A percentile compares a stretch with the other conserved stretches of the same genome.
phyloP scores from a whole-genome alignment of 1,284 basidiomycete genomes.

The Pseudozyma hubeiensis region DNA sequence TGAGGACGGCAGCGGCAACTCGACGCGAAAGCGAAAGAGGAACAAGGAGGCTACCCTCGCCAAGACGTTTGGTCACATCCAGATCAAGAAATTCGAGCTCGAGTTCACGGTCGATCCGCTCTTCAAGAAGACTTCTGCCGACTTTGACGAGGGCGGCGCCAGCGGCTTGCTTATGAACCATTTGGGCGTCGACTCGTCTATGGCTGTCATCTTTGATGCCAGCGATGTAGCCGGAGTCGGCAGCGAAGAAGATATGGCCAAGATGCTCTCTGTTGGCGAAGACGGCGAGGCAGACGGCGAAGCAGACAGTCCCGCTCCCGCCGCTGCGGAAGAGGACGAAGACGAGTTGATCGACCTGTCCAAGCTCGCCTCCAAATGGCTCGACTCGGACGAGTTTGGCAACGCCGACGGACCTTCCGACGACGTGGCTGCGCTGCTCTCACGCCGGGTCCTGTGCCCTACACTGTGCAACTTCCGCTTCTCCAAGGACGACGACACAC shows the following conservation, averaged over 20 bases:
- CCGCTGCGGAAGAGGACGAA: constrained; percentile 23
- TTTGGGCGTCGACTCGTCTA: constrained; percentile 79
- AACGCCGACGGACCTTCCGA: constrained; percentile 14
- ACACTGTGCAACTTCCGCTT: constrained; percentile 61
- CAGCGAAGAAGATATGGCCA: constrained; percentile 74
- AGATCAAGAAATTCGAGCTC: constrained; percentile 77
- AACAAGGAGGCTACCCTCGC: constrained; percentile 66
- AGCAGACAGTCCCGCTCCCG: constrained; percentile 16
- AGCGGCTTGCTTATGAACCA: constrained; percentile 75
- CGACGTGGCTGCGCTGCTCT: constrained; percentile 41
- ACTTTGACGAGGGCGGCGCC: constrained; percentile 98
- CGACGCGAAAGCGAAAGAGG: constrained; percentile 70
- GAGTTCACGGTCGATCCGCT: constrained; percentile 96
- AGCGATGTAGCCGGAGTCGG: constrained; percentile 85
- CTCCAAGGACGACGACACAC: constrained; percentile 57
- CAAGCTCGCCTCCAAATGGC: constrained; percentile 53
- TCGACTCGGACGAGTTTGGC: constrained; percentile 33
- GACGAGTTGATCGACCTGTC: constrained; percentile 46
- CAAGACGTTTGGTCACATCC: constrained; percentile 75
- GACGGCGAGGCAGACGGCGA: constrained; percentile 23
- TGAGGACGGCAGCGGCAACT: constrained; percentile 75
- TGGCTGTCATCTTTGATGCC: constrained; percentile 95
- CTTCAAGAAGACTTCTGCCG: constrained; percentile 96
- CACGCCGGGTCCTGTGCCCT: constrained; percentile 55
- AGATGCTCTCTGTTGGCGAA: constrained; percentile 38